A percentile compares a stretch with the other conserved stretches of the same genome.
Evolutionary conservation across 1,139 yeast genomes (phyloP).

Genomic region (Pneumocystis murina): DNA sequence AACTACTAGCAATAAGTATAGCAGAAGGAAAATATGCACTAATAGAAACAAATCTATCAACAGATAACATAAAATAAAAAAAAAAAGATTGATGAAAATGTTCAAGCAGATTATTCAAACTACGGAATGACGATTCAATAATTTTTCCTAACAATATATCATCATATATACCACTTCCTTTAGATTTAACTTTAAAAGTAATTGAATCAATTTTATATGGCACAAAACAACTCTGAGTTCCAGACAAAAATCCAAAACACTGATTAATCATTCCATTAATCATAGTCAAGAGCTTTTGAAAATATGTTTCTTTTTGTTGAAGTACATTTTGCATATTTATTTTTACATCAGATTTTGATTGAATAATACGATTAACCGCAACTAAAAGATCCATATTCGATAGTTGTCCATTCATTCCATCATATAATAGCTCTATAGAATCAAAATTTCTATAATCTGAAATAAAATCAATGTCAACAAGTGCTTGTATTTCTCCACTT

Average conservation of each 20-base stretch:
- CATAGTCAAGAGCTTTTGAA: conserved; percentile 41
- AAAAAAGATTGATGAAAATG: conserved; percentile 95
- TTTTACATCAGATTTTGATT: conserved; percentile 53
- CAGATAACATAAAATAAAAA: conserved; percentile 71
- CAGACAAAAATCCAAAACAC: conserved; percentile 39
- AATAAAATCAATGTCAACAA: conserved; percentile 70
- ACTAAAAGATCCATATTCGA: conserved; percentile 86
- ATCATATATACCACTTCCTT: conserved; percentile 34
- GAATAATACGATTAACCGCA: conserved; percentile 54
- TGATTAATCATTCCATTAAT: conserved; percentile 50
- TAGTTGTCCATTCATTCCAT: conserved; percentile 86
- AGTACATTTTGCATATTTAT: conserved; percentile 52
- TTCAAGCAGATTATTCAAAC: conserved; percentile 82
- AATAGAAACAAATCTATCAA: conserved; percentile 71
- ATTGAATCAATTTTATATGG: conserved; percentile 52
- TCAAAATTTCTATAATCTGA: conserved; percentile 53
- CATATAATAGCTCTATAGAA: conserved; percentile 59
- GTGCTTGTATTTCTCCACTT: conserved; percentile 93
- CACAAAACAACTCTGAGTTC: conserved; percentile 9
- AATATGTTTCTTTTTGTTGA: conserved; percentile 28
- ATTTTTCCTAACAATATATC: conserved; percentile 86
- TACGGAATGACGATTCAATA: conserved; percentile 71
- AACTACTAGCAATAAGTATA: conserved; percentile 53
- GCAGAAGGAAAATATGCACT: conserved; percentile 90
- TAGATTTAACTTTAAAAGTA: conserved; percentile 56